A percentile compares a stretch with the other conserved stretches of the same genome.
Conservation (phyloP, 1,284 basidiomycete genomes). For the Ganoderma meredithae region DNA sequence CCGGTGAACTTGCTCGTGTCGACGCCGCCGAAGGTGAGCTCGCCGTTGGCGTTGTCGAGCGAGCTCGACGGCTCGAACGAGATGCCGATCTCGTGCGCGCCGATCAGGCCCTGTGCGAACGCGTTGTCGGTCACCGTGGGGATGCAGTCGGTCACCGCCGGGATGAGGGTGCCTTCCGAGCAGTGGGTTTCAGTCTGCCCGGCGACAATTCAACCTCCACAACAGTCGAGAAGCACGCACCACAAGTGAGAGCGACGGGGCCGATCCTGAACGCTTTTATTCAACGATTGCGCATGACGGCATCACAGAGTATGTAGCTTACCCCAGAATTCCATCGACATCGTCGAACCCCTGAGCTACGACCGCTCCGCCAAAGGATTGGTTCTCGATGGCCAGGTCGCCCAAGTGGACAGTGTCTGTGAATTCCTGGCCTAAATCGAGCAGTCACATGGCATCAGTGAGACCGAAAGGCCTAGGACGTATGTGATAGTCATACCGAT, state of each 20-base stretch:
- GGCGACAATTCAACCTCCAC: too few species aligned
- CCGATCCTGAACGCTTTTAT: slow-evolving; percentile 45
- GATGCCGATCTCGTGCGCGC: slow-evolving; percentile 48
- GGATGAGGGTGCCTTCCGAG: background rate
- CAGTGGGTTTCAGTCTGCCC: background rate
- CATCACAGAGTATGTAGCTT: background rate
- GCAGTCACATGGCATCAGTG: background rate
- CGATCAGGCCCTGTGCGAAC: slow-evolving; percentile 42
- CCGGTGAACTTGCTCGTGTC: slow-evolving; percentile 59
- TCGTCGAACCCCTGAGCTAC: slow-evolving; percentile 45
- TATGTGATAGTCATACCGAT: slow-evolving; percentile 41
- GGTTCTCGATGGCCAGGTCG: slow-evolving; percentile 35
- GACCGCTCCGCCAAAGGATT: slow-evolving; percentile 62
- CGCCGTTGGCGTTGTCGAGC: slow-evolving; percentile 35
- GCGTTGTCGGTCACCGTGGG: slow-evolving; percentile 53
- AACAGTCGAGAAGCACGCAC: background rate
- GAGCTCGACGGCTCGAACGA: slow-evolving; percentile 53
- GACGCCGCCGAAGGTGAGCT: slow-evolving; percentile 52
- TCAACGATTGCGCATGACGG: background rate
- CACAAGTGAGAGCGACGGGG: slow-evolving; percentile 51
- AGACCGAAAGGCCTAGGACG: background rate
- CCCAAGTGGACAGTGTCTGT: slow-evolving; percentile 39
- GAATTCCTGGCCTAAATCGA: slow-evolving; percentile 33
- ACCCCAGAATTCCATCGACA: slow-evolving; percentile 58
- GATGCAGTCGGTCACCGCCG: slow-evolving; percentile 25